A percentile compares a stretch with the other conserved stretches of the same genome.
Evolutionary conservation across 345 rosid genomes (phyloP).

Genomic region (Heritiera littoralis): DNA sequence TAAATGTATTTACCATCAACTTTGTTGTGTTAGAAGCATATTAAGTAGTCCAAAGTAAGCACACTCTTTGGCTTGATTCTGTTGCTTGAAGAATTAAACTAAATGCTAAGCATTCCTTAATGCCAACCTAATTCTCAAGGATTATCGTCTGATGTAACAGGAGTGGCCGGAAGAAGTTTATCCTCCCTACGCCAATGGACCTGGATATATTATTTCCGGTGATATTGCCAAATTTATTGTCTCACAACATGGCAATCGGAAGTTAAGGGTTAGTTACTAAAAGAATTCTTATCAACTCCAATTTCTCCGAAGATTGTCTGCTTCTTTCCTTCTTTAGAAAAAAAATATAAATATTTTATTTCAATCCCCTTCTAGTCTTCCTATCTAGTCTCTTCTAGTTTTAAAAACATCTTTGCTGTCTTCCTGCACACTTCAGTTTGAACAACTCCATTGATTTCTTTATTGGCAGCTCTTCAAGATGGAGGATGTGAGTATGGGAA

Average conservation of each 20-base stretch:
- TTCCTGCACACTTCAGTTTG: neutral
- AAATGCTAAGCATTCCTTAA: neutral
- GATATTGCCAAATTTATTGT: constrained; percentile 65
- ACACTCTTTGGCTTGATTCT: neutral
- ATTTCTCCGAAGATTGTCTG: neutral
- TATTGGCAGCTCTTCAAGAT: constrained; percentile 82
- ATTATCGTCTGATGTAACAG: constrained; percentile 48
- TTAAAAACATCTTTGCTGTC: neutral
- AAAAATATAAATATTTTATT: neutral
- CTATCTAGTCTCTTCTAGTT: neutral
- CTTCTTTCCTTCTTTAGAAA: neutral
- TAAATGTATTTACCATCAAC: neutral
- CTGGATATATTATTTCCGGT: constrained; percentile 79
- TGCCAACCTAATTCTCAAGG: constrained; percentile 1
- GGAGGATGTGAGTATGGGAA: constrained; percentile 99
- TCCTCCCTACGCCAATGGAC: constrained; percentile 97
- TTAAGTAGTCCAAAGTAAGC: neutral
- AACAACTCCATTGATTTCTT: neutral
- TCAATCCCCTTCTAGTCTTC: neutral
- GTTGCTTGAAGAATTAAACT: constrained; percentile 7
- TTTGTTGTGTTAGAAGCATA: neutral
- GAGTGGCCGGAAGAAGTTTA: constrained; percentile 96
- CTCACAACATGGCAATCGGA: constrained; percentile 58
- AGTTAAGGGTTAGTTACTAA: constrained; percentile 64
- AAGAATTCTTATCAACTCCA: neutral